Base-by-base conservation (phyloP, 2,329 filamentous ascomycete species). In the Calonectria pseudoturangicola region DNA sequence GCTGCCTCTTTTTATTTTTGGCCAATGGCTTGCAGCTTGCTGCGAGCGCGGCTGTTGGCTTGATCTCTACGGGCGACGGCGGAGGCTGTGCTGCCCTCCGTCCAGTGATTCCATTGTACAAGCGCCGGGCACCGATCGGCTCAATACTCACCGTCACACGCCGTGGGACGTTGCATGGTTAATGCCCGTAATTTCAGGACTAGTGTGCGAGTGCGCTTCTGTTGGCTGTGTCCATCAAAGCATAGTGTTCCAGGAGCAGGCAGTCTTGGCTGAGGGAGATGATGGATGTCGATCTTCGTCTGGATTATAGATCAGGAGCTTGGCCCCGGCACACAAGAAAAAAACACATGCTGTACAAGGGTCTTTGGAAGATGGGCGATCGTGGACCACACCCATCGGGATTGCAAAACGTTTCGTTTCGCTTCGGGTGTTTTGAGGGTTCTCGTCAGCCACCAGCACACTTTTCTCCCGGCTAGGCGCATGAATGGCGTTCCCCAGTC, bases 111-210 rank as follows among this genome's bases (percentile, higher is more conserved):
- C 62, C n/a, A 36, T 48, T 47, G n/a, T 30, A 43, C 60, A 48
- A 56, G 51, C 45, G 54, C 54, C 54, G 54, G 33, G 54, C 36
- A 60, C 54, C 25, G 36, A 41, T 60, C 54, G n/a, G 48, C 48
- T 63, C 71, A 50, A 8, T 71, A 72, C 63, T 70, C 62, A 54
- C 70, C 63, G 62, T 77, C 64, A 51, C 69, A 75, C 76, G 50
- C 65, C 68, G 73, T 70, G 69, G 66, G 66, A 74, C 71, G 65
- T 50, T 56, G 51, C 41, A 60, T 43, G 21, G 16, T 51, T 39
- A 43, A 58, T 51, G 48, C 50, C 68, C 36, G 60, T 69, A 27
- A 69, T 63, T 64, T 18, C 58, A 63, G 66, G 66, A 54, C 30
- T 63, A 63, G 58, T 47, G 58, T 27, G 41, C 16, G 5, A 60